Conservation (phyloP, 805 yeast species). For the Sporopachydermia lactativora region DNA sequence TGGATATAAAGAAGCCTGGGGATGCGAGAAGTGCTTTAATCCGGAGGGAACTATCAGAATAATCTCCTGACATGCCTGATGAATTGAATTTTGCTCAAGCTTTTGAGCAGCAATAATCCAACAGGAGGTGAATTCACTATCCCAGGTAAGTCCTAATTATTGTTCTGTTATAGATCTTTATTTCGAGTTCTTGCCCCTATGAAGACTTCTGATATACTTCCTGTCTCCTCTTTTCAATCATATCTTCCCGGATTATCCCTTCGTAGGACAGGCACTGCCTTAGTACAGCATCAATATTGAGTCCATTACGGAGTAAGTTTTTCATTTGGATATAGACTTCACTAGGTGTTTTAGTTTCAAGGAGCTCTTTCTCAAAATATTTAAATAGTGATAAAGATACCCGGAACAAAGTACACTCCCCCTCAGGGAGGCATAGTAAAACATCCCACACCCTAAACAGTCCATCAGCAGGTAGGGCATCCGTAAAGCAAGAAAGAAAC, state of each 20-base stretch:
- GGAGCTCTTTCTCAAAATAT: conserved; percentile 20
- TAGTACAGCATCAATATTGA: not conserved
- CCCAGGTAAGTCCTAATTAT: too few species aligned
- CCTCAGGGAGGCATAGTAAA: conserved; percentile 26
- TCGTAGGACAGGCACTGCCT: not conserved
- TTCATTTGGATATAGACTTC: conserved; percentile 24
- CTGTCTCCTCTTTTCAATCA: not conserved
- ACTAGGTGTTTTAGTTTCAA: conserved; percentile 16
- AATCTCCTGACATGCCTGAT: too few species aligned
- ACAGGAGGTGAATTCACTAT: too few species aligned
- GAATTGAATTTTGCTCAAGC: too few species aligned
- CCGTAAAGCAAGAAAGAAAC: conserved; percentile 43
- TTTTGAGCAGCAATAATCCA: too few species aligned
- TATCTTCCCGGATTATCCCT: not conserved
- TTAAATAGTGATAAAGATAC: conserved; percentile 24
- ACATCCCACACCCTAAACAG: conserved; percentile 40
- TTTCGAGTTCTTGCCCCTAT: too few species aligned
- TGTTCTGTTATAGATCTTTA: too few species aligned
- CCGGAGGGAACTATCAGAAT: too few species aligned
- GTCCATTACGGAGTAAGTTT: conserved; percentile 15
- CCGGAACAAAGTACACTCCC: conserved; percentile 23
- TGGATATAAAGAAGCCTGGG: too few species aligned
- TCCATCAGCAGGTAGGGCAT: conserved; percentile 33
- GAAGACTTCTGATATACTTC: too few species aligned
- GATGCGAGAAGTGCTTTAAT: too few species aligned